Conservation (phyloP, 805 yeast genomes). For the Hanseniaspora lindneri region DNA sequence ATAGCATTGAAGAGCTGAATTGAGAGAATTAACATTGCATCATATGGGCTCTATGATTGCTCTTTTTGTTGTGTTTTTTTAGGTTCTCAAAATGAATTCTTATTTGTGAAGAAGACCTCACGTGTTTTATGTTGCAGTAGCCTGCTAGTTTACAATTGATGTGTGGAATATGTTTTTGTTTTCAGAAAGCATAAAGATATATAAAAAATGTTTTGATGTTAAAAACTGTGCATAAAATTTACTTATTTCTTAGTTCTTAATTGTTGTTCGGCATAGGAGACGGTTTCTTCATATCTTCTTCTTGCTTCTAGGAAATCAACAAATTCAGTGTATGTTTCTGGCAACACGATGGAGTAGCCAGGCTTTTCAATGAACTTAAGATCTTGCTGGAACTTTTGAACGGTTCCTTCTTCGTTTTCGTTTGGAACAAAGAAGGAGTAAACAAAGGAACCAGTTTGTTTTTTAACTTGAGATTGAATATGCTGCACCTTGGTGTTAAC, state of each 20-base stretch:
- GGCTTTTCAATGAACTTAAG: slow-evolving; percentile 27
- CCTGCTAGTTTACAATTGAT: too few relatives aligned
- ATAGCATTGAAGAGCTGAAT: too few relatives aligned
- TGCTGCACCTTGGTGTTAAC: slow-evolving; percentile 72
- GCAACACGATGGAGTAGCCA: slow-evolving; percentile 66
- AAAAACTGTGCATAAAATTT: too few relatives aligned
- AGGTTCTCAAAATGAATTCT: too few relatives aligned
- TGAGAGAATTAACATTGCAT: too few relatives aligned
- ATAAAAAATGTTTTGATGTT: neutral
- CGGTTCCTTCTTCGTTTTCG: slow-evolving; percentile 29
- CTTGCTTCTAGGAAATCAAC: slow-evolving; percentile 82
- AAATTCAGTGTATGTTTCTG: slow-evolving; percentile 84
- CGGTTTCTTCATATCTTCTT: slow-evolving; percentile 78
- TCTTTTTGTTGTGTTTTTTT: too few relatives aligned
- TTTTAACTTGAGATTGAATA: slow-evolving; percentile 47
- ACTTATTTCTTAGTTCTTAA: slow-evolving; percentile 23
- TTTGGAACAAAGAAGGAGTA: slow-evolving; percentile 79
- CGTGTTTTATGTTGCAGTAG: too few relatives aligned
- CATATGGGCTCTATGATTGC: too few relatives aligned
- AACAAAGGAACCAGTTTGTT: slow-evolving; percentile 75
- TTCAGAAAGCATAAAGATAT: too few relatives aligned
- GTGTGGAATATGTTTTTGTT: too few relatives aligned
- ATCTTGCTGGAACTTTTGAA: slow-evolving; percentile 15
- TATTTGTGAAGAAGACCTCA: too few relatives aligned
- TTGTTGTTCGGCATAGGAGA: slow-evolving; percentile 43